Percentiles rank a stretch among this genome's conserved stretches.
These are phyloP conservation scores for Clathrospora elynae DNA, from an alignment of 2,329 filamentous ascomycete genomes.

Conservation along the genomic window DNA sequence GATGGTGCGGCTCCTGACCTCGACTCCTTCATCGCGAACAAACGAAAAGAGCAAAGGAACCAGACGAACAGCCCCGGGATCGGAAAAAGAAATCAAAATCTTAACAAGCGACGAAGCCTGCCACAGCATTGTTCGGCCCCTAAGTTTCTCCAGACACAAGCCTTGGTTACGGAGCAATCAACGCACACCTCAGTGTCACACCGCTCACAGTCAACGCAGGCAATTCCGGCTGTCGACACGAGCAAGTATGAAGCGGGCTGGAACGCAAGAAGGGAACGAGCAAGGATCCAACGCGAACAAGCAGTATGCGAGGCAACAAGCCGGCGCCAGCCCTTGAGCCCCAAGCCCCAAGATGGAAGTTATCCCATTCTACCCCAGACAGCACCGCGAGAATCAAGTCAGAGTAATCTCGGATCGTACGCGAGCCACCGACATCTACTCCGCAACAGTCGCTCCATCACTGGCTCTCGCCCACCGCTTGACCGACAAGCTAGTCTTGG, in stretches of 20 bases:
- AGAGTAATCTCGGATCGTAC: conserved; percentile 13
- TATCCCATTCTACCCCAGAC: conserved; percentile 12
- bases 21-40: conserved; percentile 9
- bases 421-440: conserved; percentile 25
- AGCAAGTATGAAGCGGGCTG: conserved; percentile 17
- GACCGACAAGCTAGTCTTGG: conserved; percentile 14
- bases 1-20: conserved; percentile 20
- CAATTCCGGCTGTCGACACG: not conserved
- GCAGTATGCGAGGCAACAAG: conserved; percentile 17
- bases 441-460: conserved; percentile 18
- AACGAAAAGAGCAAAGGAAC: conserved; percentile 7
- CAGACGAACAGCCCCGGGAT: conserved; percentile 1
- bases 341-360: conserved; percentile 14
- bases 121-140: conserved; percentile 15
- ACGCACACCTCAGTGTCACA: conserved; percentile 7
- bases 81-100: conserved; percentile 6
- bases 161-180: conserved; percentile 7
- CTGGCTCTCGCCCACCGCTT: not conserved
- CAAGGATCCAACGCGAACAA: conserved; percentile 24
- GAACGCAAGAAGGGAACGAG: conserved; percentile 26
- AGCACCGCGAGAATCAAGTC: conserved; percentile 11
- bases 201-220: conserved; percentile 4
- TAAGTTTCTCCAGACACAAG: conserved; percentile 2
- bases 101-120: conserved; percentile 24
- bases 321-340: conserved; percentile 15